A percentile compares a stretch with the other conserved stretches of the same genome.
These are phyloP conservation scores for Coemansia sp. DNA, from an alignment of 192 early-diverging fungal genomes.

Conservation along the genomic window DNA sequence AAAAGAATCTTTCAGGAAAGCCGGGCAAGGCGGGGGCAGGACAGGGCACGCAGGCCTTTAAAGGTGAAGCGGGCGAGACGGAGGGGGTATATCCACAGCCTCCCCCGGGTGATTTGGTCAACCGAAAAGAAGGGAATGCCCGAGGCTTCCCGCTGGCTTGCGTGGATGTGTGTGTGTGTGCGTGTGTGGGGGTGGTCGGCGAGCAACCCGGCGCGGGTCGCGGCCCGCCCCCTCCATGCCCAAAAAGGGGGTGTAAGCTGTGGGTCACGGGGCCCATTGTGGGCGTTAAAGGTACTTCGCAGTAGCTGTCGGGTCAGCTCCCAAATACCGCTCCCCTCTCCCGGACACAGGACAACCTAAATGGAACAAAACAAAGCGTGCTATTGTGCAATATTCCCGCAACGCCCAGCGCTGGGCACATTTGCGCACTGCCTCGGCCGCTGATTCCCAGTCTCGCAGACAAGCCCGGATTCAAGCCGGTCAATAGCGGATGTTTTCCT, in stretches of 20 bases:
- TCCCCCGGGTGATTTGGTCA: conserved; percentile 50
- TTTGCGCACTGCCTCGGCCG: too few species aligned
- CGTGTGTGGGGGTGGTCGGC: background rate
- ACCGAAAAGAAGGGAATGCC: conserved; percentile 40
- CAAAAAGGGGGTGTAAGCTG: background rate
- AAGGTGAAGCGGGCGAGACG: background rate
- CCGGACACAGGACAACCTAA: background rate
- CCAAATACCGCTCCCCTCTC: background rate
- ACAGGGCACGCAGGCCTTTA: conserved; percentile 9
- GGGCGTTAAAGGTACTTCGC: conserved; percentile 4
- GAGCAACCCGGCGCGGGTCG: background rate
- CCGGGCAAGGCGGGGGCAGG: background rate
- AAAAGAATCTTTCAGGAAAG: background rate
- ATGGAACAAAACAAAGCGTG: background rate
- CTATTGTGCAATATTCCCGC: background rate
- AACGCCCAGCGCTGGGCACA: too few species aligned
- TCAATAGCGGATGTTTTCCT: too few species aligned
- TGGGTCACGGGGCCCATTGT: conserved; percentile 15
- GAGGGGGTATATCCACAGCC: conserved; percentile 2
- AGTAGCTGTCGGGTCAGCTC: conserved; percentile 19
- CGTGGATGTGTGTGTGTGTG: conserved; percentile 11
- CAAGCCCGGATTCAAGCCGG: too few species aligned
- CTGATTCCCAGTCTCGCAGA: background rate
- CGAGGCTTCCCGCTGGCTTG: conserved; percentile 25
- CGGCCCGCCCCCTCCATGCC: background rate